These are phyloP conservation scores for Seiridium cupressi DNA, from an alignment of 2,329 filamentous ascomycete species.

Conservation along the genomic window DNA sequence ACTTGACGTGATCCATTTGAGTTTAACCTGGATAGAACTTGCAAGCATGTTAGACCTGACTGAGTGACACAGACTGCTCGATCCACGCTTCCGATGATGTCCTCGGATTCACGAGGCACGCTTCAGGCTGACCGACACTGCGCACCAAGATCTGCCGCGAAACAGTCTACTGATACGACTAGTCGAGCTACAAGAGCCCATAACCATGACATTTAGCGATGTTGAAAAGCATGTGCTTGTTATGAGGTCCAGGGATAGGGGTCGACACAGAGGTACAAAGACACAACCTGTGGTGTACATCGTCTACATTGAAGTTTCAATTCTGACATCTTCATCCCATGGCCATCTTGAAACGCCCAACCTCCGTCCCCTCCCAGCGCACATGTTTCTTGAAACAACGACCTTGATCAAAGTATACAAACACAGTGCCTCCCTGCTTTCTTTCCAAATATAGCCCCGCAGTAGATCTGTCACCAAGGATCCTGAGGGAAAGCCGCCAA, in stretches of 20 bases:
- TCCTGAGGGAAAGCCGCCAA: not conserved
- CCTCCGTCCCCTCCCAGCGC: not conserved
- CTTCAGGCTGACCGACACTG: not conserved
- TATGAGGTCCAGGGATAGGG: too few relatives aligned
- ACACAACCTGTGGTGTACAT: too few relatives aligned
- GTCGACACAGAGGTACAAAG: too few relatives aligned
- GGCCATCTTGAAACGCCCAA: not conserved
- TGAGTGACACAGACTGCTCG: conserved; percentile 34
- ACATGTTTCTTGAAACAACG: not conserved
- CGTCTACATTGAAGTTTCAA: not conserved
- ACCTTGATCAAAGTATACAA: not conserved
- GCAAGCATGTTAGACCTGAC: conserved; percentile 52
- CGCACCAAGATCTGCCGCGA: conserved; percentile 36
- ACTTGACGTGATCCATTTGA: conserved; percentile 56
- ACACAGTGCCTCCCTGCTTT: not conserved
- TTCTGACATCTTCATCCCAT: not conserved
- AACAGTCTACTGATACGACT: conserved; percentile 53
- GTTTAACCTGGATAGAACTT: conserved; percentile 56
- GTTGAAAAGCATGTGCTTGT: too few relatives aligned
- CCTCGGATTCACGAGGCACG: not conserved
- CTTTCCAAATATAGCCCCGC: not conserved
- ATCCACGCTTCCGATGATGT: too few relatives aligned
- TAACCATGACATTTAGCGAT: too few relatives aligned
- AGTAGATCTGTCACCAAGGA: not conserved
- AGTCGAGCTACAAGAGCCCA: conserved; percentile 36